Conservation (phyloP, 148 eudicot species). For the Camellia lanceoleosa region DNA sequence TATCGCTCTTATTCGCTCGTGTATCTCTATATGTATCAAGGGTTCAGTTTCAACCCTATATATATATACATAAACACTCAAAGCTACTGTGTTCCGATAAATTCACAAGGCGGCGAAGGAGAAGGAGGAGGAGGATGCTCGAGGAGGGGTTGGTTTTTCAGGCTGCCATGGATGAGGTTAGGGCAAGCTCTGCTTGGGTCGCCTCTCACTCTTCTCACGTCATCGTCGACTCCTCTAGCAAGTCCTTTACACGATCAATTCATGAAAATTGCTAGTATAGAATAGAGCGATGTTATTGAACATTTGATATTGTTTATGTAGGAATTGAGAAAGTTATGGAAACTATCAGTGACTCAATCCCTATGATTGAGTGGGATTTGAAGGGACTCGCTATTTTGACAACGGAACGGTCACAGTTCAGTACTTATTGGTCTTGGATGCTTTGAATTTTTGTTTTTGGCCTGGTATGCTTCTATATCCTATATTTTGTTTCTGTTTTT, state of each 20-base stretch:
- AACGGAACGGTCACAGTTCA: no score
- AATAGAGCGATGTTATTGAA: constrained; percentile 3
- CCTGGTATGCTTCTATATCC: not conserved
- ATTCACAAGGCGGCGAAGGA: not conserved
- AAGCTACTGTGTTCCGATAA: not conserved
- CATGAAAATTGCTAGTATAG: not conserved
- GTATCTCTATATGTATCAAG: not conserved
- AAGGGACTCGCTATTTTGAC: no score
- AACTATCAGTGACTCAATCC: no score
- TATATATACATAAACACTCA: not conserved
- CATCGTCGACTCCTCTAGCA: constrained; percentile 27
- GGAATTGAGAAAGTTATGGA: no score
- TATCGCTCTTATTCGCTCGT: not conserved
- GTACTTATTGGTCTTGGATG: constrained; percentile 68
- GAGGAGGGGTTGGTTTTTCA: not conserved
- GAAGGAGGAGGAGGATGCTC: not conserved
- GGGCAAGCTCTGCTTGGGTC: constrained; percentile 51
- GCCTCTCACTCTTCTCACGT: constrained; percentile 52
- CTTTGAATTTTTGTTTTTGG: constrained; percentile 80
- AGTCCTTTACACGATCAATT: constrained; percentile 19
- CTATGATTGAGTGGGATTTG: no score
- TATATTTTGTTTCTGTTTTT: not conserved
- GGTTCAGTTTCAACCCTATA: not conserved
- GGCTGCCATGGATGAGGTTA: constrained; percentile 50
- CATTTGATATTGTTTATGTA: no score